phyloP scores from a whole-genome alignment of 805 yeast genomes.

The Cyberlindnera saturnus region DNA sequence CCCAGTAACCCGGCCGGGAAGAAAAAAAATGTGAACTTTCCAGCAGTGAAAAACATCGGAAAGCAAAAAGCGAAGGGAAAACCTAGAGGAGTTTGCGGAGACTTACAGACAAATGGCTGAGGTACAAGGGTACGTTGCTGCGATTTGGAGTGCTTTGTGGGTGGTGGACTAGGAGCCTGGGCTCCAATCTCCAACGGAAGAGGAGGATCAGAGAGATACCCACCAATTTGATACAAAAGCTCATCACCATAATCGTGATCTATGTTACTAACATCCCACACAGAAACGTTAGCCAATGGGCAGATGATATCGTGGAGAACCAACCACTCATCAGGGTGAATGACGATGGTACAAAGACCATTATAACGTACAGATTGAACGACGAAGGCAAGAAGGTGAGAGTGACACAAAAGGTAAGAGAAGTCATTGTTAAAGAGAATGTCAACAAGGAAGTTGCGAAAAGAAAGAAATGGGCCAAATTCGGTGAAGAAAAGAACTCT shows the following conservation, averaged over 20 bases:
- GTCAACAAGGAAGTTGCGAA: slow-evolving; percentile 84
- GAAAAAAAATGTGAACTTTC: too few species aligned
- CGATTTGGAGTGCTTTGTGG: too few species aligned
- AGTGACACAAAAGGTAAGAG: slow-evolving; percentile 79
- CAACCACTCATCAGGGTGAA: slow-evolving; percentile 72
- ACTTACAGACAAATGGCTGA: too few species aligned
- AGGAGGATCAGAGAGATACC: neutral
- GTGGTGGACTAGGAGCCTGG: neutral
- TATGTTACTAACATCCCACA: neutral
- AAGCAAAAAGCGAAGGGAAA: too few species aligned
- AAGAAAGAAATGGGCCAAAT: slow-evolving; percentile 83
- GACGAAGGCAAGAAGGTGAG: slow-evolving; percentile 80
- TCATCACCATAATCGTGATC: neutral
- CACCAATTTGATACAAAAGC: too few species aligned
- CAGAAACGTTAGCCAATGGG: slow-evolving; percentile 19
- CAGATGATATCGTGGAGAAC: slow-evolving; percentile 53
- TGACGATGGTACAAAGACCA: slow-evolving; percentile 85
- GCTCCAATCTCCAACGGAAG: neutral
- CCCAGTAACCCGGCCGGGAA: too few species aligned
- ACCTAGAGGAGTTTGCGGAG: too few species aligned
- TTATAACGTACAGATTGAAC: slow-evolving; percentile 68
- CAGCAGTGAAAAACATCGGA: too few species aligned
- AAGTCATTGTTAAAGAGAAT: slow-evolving; percentile 67
- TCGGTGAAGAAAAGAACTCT: slow-evolving; percentile 70
- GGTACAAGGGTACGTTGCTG: too few species aligned